A percentile compares a stretch with the other conserved stretches of the same genome.
phyloP scores from a whole-genome alignment of 192 early-diverging fungal genomes.

The Dispira parvispora region DNA sequence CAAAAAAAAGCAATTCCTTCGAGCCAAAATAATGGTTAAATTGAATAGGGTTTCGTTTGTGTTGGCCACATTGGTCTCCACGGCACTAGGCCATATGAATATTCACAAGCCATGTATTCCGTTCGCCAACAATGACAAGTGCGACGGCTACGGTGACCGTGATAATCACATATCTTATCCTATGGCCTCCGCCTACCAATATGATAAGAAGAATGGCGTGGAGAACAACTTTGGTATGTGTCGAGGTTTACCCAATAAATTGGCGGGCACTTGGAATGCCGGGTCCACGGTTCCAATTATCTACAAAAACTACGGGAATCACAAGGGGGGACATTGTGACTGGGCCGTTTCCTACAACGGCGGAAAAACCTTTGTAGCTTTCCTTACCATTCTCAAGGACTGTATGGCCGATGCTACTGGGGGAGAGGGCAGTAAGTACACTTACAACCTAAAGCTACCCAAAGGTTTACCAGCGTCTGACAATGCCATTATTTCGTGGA shows the following conservation, averaged over 20 bases:
- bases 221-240: not conserved
- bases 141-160: no score
- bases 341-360: constrained; percentile 38
- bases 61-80: no score
- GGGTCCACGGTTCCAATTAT: not conserved
- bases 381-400: constrained; percentile 27
- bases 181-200: not conserved
- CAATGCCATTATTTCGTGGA: constrained; percentile 34
- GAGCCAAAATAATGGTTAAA: no score
- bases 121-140: no score
- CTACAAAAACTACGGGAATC: constrained; percentile 6
- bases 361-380: constrained; percentile 30
- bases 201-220: not conserved
- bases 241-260: not conserved
- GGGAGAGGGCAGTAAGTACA: not conserved
- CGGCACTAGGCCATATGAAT: no score
- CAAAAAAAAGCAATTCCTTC: no score
- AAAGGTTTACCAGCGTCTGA: constrained; percentile 18
- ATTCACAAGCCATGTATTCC: no score
- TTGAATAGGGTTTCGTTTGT: no score
- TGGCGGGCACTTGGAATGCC: not conserved
- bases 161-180: no score
- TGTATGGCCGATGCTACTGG: constrained; percentile 17
- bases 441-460: constrained; percentile 24
- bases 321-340: constrained; percentile 39